Base-by-base conservation (phyloP, 2,329 filamentous ascomycete genomes). In the Aphanocladium album region DNA sequence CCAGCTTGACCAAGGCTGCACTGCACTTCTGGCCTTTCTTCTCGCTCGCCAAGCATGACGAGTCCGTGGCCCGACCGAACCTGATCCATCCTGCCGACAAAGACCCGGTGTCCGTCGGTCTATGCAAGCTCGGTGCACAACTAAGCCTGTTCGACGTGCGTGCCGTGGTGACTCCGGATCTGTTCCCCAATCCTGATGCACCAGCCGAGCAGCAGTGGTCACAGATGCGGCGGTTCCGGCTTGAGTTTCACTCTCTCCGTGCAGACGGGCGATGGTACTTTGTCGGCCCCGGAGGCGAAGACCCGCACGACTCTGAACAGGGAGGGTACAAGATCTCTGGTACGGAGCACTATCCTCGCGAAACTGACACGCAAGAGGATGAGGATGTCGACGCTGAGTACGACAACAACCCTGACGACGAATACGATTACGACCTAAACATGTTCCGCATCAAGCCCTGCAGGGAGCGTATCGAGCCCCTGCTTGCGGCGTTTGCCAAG, bases 381-480 rank as follows among this genome's bases (percentile, higher is more conserved):
- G 9, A 50, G 25, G 62, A 60, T 1, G 16, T 62, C 11, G 61
- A 65, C 43, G 35, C 1, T 2, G 59, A 65, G 35, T 62, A 58
- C 19, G 57, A 59, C 50, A 37, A 63, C 16, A 49, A 65, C 16
- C 55, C 60, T 17, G 17, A 46, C 27, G 54, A 57, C 23, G 51
- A 62, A 56, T 45, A 33, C 17, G 64, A 65, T 21, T 35, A 43
- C 27, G 0, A 35, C 33, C 55, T 52, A n/a, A 60, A 69, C 33
- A 61, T 67, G 62, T 69, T 69, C 50, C 66, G 66, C 60, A 64
- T 62, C 14, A 61, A 64, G 57, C 67, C 66, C 7, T 41, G 52
- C 57, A 25, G 56, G 23, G 54, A 62, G 27, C 63, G 57, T 46
- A 63, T 69, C 33, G 65, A 69, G 63, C 67, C 67, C 16, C 61